phyloP scores from a whole-genome alignment of 495 filamentous ascomycete species.

The Cercophora sp. region DNA sequence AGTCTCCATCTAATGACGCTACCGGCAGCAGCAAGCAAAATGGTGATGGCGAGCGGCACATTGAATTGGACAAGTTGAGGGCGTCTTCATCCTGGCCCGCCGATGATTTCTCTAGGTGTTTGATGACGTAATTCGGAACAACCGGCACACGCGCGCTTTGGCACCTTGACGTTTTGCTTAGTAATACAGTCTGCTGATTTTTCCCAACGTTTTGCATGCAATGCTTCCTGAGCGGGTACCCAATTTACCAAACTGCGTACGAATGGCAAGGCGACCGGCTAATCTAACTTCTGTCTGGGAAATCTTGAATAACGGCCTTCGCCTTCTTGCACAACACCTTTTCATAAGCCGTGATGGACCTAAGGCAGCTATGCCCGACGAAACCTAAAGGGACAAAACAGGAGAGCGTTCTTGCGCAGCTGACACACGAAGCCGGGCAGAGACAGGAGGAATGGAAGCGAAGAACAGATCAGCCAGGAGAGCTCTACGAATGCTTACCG shows the following conservation, averaged over 20 bases:
- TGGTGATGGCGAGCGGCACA: constrained; percentile 1
- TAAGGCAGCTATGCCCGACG: too few species aligned
- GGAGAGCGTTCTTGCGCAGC: too few species aligned
- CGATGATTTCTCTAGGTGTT: not conserved
- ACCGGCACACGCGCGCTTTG: not conserved
- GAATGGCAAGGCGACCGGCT: not conserved
- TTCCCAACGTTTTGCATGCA: not conserved
- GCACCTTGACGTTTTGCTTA: constrained; percentile 3
- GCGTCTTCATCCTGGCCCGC: not conserved
- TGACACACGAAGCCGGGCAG: too few species aligned
- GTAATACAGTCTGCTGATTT: constrained; percentile 2
- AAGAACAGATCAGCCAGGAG: too few species aligned
- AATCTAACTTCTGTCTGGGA: not conserved
- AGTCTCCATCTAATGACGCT: not conserved
- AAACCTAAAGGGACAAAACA: too few species aligned
- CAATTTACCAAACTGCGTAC: constrained; percentile 1
- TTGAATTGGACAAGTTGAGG: not conserved
- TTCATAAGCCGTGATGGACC: too few species aligned
- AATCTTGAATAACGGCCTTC: not conserved
- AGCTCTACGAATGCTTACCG: too few species aligned
- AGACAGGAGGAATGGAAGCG: too few species aligned
- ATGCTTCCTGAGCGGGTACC: not conserved
- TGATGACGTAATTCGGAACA: not conserved
- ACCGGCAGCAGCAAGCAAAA: not conserved
- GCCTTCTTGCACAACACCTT: not conserved